Percentiles rank a stretch among this genome's conserved stretches.
Evolutionary conservation across 1,139 yeast genomes (phyloP).

Genomic region (Sugiyamaella japonica): DNA sequence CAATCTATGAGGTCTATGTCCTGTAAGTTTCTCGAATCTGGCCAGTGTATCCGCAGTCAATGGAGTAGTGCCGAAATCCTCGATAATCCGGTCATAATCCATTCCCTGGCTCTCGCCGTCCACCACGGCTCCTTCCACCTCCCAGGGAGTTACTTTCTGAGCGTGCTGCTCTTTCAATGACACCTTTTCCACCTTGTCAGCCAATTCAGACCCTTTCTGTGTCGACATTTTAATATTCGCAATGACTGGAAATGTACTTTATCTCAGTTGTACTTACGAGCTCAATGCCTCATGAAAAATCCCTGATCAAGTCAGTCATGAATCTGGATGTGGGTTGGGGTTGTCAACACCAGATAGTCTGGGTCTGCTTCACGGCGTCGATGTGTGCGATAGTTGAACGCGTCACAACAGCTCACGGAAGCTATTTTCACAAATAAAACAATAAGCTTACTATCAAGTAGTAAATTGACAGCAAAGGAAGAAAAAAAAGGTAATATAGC

Average conservation of each 20-base stretch:
- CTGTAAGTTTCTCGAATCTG: conserved; percentile 79
- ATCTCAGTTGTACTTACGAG: neutral
- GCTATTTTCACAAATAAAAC: too few species aligned
- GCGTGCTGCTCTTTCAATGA: conserved; percentile 16
- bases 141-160: conserved; percentile 93
- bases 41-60: conserved; percentile 69
- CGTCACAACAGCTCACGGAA: too few species aligned
- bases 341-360: neutral
- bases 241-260: neutral
- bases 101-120: conserved; percentile 88
- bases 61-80: conserved; percentile 81
- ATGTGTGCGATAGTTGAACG: neutral
- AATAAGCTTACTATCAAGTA: too few species aligned
- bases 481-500: too few species aligned
- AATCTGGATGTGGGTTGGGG: neutral
- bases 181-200: conserved; percentile 5
- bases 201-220: conserved; percentile 7
- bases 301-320: neutral
- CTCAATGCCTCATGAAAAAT: neutral
- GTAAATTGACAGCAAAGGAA: too few species aligned
- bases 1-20: conserved; percentile 90
- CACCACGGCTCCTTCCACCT: conserved; percentile 97
- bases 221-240: conserved; percentile 4
- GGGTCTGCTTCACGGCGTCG: neutral
- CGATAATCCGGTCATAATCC: conserved; percentile 84